phyloP scores from a whole-genome alignment of 106 monocot species.

The Agapanthus africanus region DNA sequence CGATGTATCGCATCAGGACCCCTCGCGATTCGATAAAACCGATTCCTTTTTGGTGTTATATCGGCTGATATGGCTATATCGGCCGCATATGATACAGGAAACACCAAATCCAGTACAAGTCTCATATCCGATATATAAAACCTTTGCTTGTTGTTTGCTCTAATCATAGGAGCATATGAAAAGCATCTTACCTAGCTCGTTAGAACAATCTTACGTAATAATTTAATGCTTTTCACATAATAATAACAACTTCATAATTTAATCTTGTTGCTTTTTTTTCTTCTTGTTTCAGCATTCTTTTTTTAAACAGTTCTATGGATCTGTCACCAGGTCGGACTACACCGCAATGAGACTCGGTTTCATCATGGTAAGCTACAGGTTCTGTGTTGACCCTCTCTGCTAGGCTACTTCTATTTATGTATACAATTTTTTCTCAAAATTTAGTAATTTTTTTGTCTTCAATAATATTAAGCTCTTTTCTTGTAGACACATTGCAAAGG shows the following conservation, averaged over 20 bases:
- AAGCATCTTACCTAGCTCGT: not conserved
- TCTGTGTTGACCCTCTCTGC: not conserved
- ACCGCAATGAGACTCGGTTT: conserved; percentile 63
- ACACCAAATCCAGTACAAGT: no score
- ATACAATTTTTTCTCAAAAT: not conserved
- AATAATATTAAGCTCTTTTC: not conserved
- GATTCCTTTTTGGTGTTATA: no score
- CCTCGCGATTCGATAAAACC: no score
- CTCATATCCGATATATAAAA: no score
- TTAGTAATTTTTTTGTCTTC: not conserved
- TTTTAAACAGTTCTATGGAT: conserved; percentile 69
- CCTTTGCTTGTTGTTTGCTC: no score
- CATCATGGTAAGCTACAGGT: conserved; percentile 37
- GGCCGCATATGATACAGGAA: no score
- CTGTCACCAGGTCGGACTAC: conserved; percentile 60
- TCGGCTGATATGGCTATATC: no score
- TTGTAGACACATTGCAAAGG: conserved; percentile 36
- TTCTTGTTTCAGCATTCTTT: conserved; percentile 62
- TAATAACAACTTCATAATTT: not conserved
- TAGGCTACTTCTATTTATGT: not conserved
- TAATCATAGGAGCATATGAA: no score
- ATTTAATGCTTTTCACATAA: not conserved
- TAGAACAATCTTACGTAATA: not conserved
- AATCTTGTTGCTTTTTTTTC: not conserved
- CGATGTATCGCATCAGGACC: no score